A percentile compares a stretch with the other conserved stretches of the same genome.
phyloP scores from a whole-genome alignment of 257 asterid species.

The Nicotiana sylvestris region DNA sequence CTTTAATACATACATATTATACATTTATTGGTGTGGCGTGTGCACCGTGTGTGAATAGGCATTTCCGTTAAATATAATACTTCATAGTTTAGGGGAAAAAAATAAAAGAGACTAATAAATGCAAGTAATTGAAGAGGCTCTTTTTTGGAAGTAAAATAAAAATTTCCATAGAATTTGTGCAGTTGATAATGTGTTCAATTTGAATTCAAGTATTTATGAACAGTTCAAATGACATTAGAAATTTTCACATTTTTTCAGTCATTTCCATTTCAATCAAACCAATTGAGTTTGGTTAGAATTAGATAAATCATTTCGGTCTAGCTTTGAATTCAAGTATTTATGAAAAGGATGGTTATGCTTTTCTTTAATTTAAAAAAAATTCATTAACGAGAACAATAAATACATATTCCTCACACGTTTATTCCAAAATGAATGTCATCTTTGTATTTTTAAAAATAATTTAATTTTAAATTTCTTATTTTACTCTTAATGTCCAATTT shows the following conservation, averaged over 20 bases:
- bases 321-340: background rate
- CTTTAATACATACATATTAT: too few relatives aligned
- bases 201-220: too few relatives aligned
- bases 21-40: background rate
- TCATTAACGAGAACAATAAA: too few relatives aligned
- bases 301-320: background rate
- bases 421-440: too few relatives aligned
- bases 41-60: too few relatives aligned
- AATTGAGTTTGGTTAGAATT: background rate
- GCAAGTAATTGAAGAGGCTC: background rate
- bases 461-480: too few relatives aligned
- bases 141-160: background rate
- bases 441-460: too few relatives aligned
- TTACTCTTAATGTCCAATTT: too few relatives aligned
- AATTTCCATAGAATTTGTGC: background rate
- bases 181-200: background rate
- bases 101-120: background rate
- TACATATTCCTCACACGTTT: too few relatives aligned
- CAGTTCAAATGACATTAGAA: background rate
- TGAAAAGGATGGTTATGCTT: background rate
- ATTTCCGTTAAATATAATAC: too few relatives aligned
- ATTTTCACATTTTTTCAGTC: background rate
- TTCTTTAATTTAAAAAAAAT: too few relatives aligned
- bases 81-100: too few relatives aligned
- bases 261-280: background rate